phyloP scores from a whole-genome alignment of 257 asterid genomes.

The Anisodus acutangulus region DNA sequence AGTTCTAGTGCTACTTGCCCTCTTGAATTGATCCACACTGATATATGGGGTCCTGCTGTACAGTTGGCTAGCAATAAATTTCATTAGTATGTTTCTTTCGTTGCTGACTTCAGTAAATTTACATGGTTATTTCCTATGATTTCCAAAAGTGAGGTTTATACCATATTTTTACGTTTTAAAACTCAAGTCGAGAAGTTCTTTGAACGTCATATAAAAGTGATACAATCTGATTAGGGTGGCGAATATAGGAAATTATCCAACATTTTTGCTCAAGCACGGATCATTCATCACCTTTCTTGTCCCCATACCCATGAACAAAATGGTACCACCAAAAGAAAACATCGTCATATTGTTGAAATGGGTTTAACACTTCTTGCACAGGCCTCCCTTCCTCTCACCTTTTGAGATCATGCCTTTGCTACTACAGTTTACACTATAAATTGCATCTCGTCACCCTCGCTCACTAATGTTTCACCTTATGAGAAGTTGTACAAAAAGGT shows the following conservation, averaged over 20 bases:
- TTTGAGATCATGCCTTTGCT: background rate
- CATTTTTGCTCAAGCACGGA: background rate
- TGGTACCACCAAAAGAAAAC: background rate
- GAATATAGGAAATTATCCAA: background rate
- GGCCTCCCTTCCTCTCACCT: background rate
- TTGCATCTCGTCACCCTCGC: background rate
- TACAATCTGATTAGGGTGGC: conserved; percentile 28
- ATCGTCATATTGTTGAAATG: conserved; percentile 19
- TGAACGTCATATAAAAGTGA: background rate
- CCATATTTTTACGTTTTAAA: background rate
- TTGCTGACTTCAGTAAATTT: background rate
- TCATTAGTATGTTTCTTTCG: background rate
- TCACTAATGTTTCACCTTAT: too few species aligned
- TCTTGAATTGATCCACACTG: background rate
- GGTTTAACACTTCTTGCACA: background rate
- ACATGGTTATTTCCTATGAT: too few species aligned
- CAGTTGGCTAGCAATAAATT: background rate
- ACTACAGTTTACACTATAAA: background rate
- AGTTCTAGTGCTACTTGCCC: background rate
- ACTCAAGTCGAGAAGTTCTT: background rate
- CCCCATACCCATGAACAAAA: conserved; percentile 32
- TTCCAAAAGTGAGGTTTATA: background rate
- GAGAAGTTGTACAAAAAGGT: too few species aligned
- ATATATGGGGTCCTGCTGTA: background rate
- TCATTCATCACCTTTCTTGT: background rate